phyloP scores from a whole-genome alignment of 1,284 basidiomycete genomes.

The Chalciporus sp. region DNA sequence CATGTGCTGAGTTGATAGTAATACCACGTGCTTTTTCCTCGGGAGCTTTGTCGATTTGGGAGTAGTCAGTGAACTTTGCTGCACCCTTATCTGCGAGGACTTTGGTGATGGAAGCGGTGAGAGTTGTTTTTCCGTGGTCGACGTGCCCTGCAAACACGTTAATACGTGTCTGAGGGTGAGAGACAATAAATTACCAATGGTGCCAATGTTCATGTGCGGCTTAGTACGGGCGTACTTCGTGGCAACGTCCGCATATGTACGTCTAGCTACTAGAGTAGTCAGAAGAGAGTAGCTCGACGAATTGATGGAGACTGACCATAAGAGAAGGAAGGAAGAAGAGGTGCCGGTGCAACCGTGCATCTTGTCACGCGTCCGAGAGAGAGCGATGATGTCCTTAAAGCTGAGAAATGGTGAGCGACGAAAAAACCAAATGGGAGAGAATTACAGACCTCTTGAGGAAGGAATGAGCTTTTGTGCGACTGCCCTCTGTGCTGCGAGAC shows the following conservation, averaged over 20 bases:
- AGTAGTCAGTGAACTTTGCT: conserved; percentile 97
- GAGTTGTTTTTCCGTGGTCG: conserved; percentile 95
- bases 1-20: conserved; percentile 94
- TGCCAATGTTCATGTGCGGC: conserved; percentile 97
- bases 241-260: conserved; percentile 76
- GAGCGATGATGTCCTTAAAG: conserved; percentile 35
- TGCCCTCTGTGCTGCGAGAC: conserved; percentile 54
- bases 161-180: conserved; percentile 16
- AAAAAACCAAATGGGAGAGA: background rate
- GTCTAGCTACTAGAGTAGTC: conserved; percentile 22
- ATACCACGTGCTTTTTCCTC: conserved; percentile 99
- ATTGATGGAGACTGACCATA: conserved; percentile 19
- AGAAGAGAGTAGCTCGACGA: conserved; percentile 2
- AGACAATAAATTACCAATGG: conserved; percentile 62
- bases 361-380: conserved; percentile 38
- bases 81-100: conserved; percentile 82
- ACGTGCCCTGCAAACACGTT: conserved; percentile 67
- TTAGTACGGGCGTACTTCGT: conserved; percentile 82
- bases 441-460: conserved; percentile 46
- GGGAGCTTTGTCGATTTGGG: conserved; percentile 99
- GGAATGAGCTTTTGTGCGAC: conserved; percentile 51
- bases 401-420: background rate
- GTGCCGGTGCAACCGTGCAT: conserved; percentile 23
- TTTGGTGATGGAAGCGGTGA: conserved; percentile 99
- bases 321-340: conserved; percentile 19